phyloP scores from a whole-genome alignment of 73 alveolate species.

The Urostyla sp. region DNA sequence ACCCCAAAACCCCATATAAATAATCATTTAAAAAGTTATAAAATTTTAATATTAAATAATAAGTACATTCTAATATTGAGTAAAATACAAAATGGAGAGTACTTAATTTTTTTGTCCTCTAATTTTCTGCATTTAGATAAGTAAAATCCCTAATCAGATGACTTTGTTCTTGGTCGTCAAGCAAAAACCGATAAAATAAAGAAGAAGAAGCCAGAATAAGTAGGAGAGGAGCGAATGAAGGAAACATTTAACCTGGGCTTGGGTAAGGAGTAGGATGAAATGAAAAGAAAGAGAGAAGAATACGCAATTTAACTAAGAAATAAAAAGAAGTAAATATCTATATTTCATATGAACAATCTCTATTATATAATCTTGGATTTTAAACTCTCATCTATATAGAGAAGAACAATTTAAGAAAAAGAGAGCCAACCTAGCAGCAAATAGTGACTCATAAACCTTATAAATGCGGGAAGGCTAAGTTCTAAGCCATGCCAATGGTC shows the following conservation, averaged over 20 bases:
- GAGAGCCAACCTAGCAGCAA: slow-evolving; percentile 16
- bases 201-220: slow-evolving; percentile 21
- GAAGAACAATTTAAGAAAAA: slow-evolving; percentile 50
- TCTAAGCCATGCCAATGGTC: neutral
- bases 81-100: slow-evolving; percentile 17
- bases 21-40: neutral
- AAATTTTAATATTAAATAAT: slow-evolving; percentile 4
- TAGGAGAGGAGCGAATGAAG: slow-evolving; percentile 48
- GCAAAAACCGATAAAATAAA: neutral
- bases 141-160: no score
- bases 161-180: slow-evolving; percentile 31
- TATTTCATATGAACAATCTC: neutral
- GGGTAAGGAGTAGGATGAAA: slow-evolving; percentile 74
- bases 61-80: neutral
- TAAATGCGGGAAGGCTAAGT: neutral
- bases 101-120: no score
- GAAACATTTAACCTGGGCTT: slow-evolving; percentile 39
- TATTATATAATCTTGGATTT: slow-evolving; percentile 39
- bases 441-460: neutral
- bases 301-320: slow-evolving; percentile 76
- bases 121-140: no score
- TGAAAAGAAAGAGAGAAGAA: slow-evolving; percentile 83
- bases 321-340: slow-evolving; percentile 38
- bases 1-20: slow-evolving; percentile 4
- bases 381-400: slow-evolving; percentile 50